Base-by-base conservation (phyloP, 305 asterid species). In the Withania somnifera region DNA sequence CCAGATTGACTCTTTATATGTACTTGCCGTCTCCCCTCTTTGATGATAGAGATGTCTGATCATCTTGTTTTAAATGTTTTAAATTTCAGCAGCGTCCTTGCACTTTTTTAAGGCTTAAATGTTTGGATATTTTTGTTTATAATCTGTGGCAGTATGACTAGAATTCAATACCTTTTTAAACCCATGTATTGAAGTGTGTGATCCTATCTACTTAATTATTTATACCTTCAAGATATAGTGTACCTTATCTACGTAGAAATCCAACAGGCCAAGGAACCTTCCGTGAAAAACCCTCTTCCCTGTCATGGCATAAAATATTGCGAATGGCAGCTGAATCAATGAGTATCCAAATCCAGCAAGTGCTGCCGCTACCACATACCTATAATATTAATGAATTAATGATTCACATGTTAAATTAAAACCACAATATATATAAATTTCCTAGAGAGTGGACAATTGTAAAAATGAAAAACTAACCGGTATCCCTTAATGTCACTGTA, bases 171-270 rank as follows among this genome's bases (percentile, higher is more conserved):
- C 38, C 30, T 51, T 5, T 15, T 7, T 17, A 15, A 51, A 52
- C 5, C 2, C 22, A 52, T 10, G 6, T 52, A 52, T 52, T 51
- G 6, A 50, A 14, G 2, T 11, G 6, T 1, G 5, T 4, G 19
- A 5, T 2, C 13, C 0, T 42, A 2, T 8, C 0, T 50, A 4
- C 14, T 7, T 1, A 51, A 1, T 15, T 50, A 51, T 5, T 17
- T 17, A 52, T 52, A 2, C 51, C 15, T 11, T 11, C 4, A 45
- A 45, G 15, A 2, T 10, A 45, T 45, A 45, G 66, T 14, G 24
- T 40, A 92, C 97, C 92, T 87, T 89, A 42, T 92, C 97, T 6
- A 86, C 93, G 17, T 81, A 86, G 86, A 90, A 91, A 84, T 92
- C 95, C 24, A 91, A 86, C 68, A 87, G 83, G 47, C 83, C 86